phyloP scores from a whole-genome alignment of 108 stramenopile species.

The Cyclotella kingstonii region DNA sequence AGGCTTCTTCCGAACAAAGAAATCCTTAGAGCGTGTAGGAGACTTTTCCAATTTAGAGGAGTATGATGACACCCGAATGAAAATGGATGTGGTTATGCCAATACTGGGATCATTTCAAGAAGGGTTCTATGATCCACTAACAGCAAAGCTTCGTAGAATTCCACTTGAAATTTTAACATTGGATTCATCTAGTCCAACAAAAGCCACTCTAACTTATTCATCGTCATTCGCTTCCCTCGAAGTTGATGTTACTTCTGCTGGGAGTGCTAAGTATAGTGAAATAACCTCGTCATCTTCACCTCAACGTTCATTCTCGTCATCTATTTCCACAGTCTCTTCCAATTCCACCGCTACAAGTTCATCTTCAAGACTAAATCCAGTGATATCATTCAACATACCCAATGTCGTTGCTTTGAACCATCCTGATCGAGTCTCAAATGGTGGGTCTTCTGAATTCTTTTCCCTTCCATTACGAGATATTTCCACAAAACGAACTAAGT shows the following conservation, averaged over 20 bases:
- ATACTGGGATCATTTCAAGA: slow-evolving; percentile 79
- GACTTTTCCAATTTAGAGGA: too few relatives aligned
- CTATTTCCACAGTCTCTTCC: slow-evolving; percentile 34
- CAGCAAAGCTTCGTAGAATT: slow-evolving; percentile 74
- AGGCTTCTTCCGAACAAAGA: slow-evolving; percentile 30
- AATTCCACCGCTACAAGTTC: slow-evolving; percentile 27
- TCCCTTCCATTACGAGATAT: slow-evolving; percentile 47
- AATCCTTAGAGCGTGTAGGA: slow-evolving; percentile 3
- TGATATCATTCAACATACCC: slow-evolving; percentile 73
- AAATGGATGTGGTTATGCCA: slow-evolving; percentile 56
- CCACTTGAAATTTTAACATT: slow-evolving; percentile 80
- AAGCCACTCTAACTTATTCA: slow-evolving; percentile 50
- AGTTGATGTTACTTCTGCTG: slow-evolving; percentile 26
- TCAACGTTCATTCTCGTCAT: slow-evolving; percentile 47
- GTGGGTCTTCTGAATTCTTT: slow-evolving; percentile 84
- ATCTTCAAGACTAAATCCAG: slow-evolving; percentile 45
- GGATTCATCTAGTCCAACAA: slow-evolving; percentile 54
- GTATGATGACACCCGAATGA: slow-evolving; percentile 41
- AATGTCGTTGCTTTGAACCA: slow-evolving; percentile 82
- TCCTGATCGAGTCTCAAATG: slow-evolving; percentile 68
- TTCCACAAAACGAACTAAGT: slow-evolving; percentile 39
- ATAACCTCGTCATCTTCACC: slow-evolving; percentile 40
- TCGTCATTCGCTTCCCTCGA: slow-evolving; percentile 50
- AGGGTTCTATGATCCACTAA: slow-evolving; percentile 85
- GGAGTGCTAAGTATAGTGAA: slow-evolving; percentile 40